A percentile compares a stretch with the other conserved stretches of the same genome.
Evolutionary conservation across 179 eudicot species (phyloP).

Genomic region (Beta corolliflora): DNA sequence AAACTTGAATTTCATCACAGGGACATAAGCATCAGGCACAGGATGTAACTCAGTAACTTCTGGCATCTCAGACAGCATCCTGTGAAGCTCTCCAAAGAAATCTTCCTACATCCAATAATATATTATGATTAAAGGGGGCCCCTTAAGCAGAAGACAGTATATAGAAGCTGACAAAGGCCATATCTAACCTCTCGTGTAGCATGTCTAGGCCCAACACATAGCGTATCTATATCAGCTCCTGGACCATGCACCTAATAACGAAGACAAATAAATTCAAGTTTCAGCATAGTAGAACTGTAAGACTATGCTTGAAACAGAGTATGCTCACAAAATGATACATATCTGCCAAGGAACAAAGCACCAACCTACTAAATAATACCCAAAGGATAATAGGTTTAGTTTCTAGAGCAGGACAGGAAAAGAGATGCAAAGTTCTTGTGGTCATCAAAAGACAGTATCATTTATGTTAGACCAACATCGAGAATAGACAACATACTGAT

Average conservation of each 20-base stretch:
- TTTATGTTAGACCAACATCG: neutral
- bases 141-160: neutral
- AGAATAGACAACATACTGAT: neutral
- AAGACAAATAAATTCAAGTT: neutral
- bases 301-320: conserved; percentile 11
- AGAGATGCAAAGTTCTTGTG: neutral
- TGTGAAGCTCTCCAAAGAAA: conserved; percentile 74
- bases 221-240: conserved; percentile 96
- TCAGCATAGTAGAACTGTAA: conserved; percentile 2
- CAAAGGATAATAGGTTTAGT: conserved; percentile 1
- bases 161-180: conserved; percentile 8
- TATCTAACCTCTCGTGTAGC: conserved; percentile 71
- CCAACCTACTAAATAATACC: conserved; percentile 5
- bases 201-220: conserved; percentile 93
- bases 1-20: conserved; percentile 81
- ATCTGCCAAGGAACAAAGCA: neutral
- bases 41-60: conserved; percentile 77
- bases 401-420: conserved; percentile 1
- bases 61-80: conserved; percentile 75
- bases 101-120: conserved; percentile 59
- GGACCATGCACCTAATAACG: conserved; percentile 86
- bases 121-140: conserved; percentile 18
- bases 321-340: neutral
- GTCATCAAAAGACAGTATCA: neutral
- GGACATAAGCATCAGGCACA: conserved; percentile 88